phyloP scores from a whole-genome alignment of 805 yeast genomes.

The Ogataea ramenticola region DNA sequence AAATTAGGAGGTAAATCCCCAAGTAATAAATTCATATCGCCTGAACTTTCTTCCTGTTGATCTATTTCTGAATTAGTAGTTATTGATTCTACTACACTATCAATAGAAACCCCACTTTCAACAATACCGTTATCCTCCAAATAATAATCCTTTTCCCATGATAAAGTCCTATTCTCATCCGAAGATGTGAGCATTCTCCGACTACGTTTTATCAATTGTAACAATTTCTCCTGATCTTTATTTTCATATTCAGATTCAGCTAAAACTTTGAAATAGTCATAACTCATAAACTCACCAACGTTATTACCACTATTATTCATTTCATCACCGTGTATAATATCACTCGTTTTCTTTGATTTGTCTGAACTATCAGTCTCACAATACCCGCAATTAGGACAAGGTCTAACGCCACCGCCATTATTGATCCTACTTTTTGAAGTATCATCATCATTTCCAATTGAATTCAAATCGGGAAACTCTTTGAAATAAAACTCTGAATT shows the following conservation, averaged over 20 bases:
- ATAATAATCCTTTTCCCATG: neutral
- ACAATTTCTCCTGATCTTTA: neutral
- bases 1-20: slow-evolving; percentile 30
- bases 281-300: slow-evolving; percentile 1
- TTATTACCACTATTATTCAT: neutral
- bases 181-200: slow-evolving; percentile 5
- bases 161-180: slow-evolving; percentile 8
- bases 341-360: too few relatives aligned
- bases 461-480: neutral
- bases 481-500: neutral
- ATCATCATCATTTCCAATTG: neutral
- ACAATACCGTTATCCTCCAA: too few relatives aligned
- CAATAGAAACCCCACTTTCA: neutral
- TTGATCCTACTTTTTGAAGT: neutral
- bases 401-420: slow-evolving; percentile 2
- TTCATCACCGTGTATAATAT: neutral
- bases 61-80: too few relatives aligned
- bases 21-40: too few relatives aligned
- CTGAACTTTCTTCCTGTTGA: too few relatives aligned
- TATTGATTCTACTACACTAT: neutral
- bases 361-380: neutral
- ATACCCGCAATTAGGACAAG: slow-evolving; percentile 23
- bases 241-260: neutral
- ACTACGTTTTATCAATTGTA: neutral
- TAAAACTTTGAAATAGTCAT: slow-evolving; percentile 1